phyloP scores from a whole-genome alignment of 306 rosid genomes.

The Dryas drummondii region DNA sequence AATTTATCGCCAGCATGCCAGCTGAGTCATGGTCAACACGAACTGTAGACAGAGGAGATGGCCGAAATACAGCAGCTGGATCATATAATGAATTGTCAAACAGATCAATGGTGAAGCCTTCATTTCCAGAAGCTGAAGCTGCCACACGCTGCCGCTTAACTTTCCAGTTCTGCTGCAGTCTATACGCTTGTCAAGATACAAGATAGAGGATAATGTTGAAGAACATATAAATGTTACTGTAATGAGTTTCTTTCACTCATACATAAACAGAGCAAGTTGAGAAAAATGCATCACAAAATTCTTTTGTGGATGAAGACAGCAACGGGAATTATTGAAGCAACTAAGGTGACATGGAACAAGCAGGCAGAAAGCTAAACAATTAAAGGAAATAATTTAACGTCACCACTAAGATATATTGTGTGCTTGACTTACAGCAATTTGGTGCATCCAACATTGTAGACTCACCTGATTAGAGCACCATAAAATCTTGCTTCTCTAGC shows the following conservation, averaged over 20 bases:
- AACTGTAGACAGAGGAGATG: slow-evolving; percentile 61
- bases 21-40: slow-evolving; percentile 80
- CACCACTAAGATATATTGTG: not conserved
- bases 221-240: slow-evolving; percentile 1
- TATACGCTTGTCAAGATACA: slow-evolving; percentile 46
- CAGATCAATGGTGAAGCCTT: slow-evolving; percentile 91
- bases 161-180: slow-evolving; percentile 99
- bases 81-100: slow-evolving; percentile 74
- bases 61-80: slow-evolving; percentile 55
- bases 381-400: not conserved
- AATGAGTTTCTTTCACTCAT: slow-evolving; percentile 16
- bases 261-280: slow-evolving; percentile 10
- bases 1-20: slow-evolving; percentile 83
- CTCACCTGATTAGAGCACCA: slow-evolving; percentile 86
- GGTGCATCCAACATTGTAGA: slow-evolving; percentile 2
- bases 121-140: slow-evolving; percentile 77
- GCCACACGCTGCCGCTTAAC: slow-evolving; percentile 85
- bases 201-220: slow-evolving; percentile 2
- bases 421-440: not conserved
- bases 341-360: not conserved
- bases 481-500: slow-evolving; percentile 95
- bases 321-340: not conserved
- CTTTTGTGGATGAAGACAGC: not conserved
- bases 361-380: not conserved
- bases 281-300: not conserved